A percentile compares a stretch with the other conserved stretches of the same genome.
Evolutionary conservation across 1,139 yeast genomes (phyloP).

Genomic region (Entelexis sorbosivorans): DNA sequence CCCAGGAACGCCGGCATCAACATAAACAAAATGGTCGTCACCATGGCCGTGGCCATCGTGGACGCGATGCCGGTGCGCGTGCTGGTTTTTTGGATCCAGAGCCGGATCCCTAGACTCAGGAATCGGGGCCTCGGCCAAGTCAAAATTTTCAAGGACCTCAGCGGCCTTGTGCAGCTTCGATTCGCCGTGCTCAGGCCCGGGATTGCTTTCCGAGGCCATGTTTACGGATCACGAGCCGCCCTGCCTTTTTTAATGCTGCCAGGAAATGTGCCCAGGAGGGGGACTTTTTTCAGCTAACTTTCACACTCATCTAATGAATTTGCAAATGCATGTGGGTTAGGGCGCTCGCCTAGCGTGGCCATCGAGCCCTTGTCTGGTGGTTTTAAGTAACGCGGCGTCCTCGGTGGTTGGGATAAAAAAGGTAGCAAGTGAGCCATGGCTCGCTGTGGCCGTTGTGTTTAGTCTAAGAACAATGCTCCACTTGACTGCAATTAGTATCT

Average conservation of each 20-base stretch:
- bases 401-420: neutral
- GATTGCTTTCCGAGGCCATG: neutral
- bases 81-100: conserved; percentile 28
- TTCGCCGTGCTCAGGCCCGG: neutral
- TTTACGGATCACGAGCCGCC: neutral
- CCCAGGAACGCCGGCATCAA: conserved; percentile 25
- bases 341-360: neutral
- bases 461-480: no score
- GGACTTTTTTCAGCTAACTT: neutral
- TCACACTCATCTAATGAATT: neutral
- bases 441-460: no score
- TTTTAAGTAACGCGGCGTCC: neutral
- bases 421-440: no score
- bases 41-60: conserved; percentile 25
- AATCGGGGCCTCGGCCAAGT: conserved; percentile 19
- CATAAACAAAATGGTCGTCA: conserved; percentile 24
- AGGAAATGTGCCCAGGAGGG: conserved; percentile 2
- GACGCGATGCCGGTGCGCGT: conserved; percentile 26
- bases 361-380: no score
- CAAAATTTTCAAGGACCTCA: conserved; percentile 13
- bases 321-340: neutral
- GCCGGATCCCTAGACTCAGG: conserved; percentile 26
- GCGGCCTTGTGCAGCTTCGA: conserved; percentile 11
- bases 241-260: neutral
- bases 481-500: no score